These are phyloP conservation scores for Mrakia frigida DNA, from an alignment of 768 basidiomycete species.

Conservation along the genomic window DNA sequence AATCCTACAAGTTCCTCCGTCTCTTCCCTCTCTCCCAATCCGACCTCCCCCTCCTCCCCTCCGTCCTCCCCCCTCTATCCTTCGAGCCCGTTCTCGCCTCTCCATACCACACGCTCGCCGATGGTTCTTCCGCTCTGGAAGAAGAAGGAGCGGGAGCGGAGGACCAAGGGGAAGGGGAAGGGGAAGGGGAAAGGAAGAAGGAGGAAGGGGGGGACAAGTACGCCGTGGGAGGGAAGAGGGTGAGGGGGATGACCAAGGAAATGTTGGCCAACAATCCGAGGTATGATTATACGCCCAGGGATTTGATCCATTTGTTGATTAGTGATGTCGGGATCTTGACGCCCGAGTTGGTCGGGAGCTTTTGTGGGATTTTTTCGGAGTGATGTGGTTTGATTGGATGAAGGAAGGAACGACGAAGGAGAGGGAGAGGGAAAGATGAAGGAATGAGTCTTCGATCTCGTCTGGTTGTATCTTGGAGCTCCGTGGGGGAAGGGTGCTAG, in stretches of 20 bases:
- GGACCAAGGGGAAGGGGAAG: not conserved
- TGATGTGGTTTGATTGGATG: not conserved
- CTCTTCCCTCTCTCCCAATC: slow-evolving; percentile 63
- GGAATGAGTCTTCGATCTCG: too few relatives aligned
- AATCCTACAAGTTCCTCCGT: slow-evolving; percentile 90
- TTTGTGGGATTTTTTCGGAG: slow-evolving; percentile 22
- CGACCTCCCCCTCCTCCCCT: slow-evolving; percentile 42
- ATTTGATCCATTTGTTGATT: slow-evolving; percentile 88
- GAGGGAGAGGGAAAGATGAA: not conserved
- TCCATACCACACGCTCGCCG: slow-evolving; percentile 18
- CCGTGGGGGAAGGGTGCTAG: not conserved
- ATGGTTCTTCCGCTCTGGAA: not conserved
- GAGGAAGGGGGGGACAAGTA: not conserved
- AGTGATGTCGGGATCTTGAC: slow-evolving; percentile 82
- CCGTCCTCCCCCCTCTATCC: slow-evolving; percentile 30
- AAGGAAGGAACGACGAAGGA: not conserved
- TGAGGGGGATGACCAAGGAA: slow-evolving; percentile 65
- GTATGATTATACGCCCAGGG: slow-evolving; percentile 92
- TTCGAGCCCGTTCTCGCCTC: slow-evolving; percentile 32
- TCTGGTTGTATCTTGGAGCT: too few relatives aligned
- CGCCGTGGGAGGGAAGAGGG: not conserved
- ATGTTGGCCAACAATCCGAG: slow-evolving; percentile 78
- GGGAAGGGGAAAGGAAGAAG: not conserved
- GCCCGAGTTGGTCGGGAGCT: slow-evolving; percentile 25
- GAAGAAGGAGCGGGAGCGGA: not conserved